These are phyloP conservation scores for Arthroderma sp. DNA, from an alignment of 2,329 filamentous ascomycete genomes.

Conservation along the genomic window DNA sequence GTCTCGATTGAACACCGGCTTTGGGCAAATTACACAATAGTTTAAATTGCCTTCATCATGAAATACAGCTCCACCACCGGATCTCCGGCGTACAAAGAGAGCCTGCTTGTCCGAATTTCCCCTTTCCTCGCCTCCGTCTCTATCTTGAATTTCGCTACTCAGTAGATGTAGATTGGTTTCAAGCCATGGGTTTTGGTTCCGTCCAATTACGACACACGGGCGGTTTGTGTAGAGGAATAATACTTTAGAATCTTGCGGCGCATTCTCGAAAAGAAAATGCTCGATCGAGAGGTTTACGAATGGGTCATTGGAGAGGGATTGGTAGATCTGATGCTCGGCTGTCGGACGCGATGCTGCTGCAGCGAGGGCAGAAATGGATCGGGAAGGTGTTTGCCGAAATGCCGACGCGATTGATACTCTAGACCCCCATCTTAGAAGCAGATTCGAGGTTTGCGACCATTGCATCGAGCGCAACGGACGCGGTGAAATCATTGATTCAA, in stretches of 20 bases:
- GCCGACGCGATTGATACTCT: background rate
- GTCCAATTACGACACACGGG: slow-evolving; percentile 78
- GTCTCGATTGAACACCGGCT: slow-evolving; percentile 63
- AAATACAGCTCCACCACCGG: slow-evolving; percentile 85
- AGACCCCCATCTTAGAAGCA: background rate
- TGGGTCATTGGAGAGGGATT: slow-evolving; percentile 57
- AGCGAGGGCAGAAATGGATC: slow-evolving; percentile 1
- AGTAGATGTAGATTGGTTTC: slow-evolving; percentile 65
- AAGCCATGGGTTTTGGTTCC: slow-evolving; percentile 96
- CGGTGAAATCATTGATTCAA: slow-evolving; percentile 1
- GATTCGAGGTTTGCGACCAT: background rate
- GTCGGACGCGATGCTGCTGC: slow-evolving; percentile 6
- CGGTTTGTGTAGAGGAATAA: slow-evolving; percentile 81
- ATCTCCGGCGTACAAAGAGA: slow-evolving; percentile 66
- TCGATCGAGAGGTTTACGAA: slow-evolving; percentile 90
- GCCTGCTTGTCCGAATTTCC: slow-evolving; percentile 25
- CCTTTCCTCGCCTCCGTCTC: background rate
- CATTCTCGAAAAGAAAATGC: slow-evolving; percentile 70
- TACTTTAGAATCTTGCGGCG: slow-evolving; percentile 57
- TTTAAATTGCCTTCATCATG: slow-evolving; percentile 91
- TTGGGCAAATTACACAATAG: slow-evolving; percentile 80
- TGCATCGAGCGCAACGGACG: background rate
- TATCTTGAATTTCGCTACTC: slow-evolving; percentile 12
- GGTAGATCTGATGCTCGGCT: slow-evolving; percentile 51
- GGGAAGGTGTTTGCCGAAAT: background rate